A percentile compares a stretch with the other conserved stretches of the same genome.
phyloP scores from a whole-genome alignment of 768 basidiomycete genomes.

The Chlorophyllum brunneum region DNA sequence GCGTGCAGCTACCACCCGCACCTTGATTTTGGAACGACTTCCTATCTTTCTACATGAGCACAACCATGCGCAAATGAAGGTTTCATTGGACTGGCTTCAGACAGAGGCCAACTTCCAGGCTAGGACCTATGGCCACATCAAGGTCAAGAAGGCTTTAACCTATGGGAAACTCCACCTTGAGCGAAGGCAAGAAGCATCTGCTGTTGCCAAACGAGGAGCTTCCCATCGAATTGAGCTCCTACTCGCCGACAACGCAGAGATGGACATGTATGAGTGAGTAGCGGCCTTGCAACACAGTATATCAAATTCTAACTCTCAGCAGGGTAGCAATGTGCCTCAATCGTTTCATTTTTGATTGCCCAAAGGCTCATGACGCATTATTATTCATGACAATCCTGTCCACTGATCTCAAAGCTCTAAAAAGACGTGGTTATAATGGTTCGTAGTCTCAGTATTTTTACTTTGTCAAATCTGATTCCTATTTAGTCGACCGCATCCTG shows the following conservation, averaged over 20 bases:
- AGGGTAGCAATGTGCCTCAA: conserved; percentile 87
- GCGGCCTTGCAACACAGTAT: background rate
- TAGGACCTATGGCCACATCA: conserved; percentile 60
- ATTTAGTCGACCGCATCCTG: conserved; percentile 85
- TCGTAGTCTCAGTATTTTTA: conserved; percentile 10
- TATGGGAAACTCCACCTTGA: conserved; percentile 46
- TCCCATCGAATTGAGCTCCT: conserved; percentile 68
- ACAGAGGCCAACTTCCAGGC: conserved; percentile 64
- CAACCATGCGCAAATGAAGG: conserved; percentile 55
- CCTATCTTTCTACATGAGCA: conserved; percentile 93
- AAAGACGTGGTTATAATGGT: conserved; percentile 86
- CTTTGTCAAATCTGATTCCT: conserved; percentile 13
- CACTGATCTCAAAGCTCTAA: conserved; percentile 79
- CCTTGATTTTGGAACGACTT: conserved; percentile 75
- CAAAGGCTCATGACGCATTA: conserved; percentile 82
- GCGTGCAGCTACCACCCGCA: conserved; percentile 46
- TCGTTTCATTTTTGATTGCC: conserved; percentile 70
- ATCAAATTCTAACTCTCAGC: background rate
- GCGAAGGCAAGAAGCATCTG: conserved; percentile 67
- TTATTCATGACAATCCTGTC: conserved; percentile 92
- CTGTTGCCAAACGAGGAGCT: conserved; percentile 51
- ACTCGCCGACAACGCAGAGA: conserved; percentile 67
- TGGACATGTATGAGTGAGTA: conserved; percentile 92
- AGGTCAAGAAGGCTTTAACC: conserved; percentile 56
- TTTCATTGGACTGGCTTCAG: conserved; percentile 66